These are phyloP conservation scores for Talaromyces thailandensis DNA, from an alignment of 495 filamentous ascomycete species.

Conservation along the genomic window DNA sequence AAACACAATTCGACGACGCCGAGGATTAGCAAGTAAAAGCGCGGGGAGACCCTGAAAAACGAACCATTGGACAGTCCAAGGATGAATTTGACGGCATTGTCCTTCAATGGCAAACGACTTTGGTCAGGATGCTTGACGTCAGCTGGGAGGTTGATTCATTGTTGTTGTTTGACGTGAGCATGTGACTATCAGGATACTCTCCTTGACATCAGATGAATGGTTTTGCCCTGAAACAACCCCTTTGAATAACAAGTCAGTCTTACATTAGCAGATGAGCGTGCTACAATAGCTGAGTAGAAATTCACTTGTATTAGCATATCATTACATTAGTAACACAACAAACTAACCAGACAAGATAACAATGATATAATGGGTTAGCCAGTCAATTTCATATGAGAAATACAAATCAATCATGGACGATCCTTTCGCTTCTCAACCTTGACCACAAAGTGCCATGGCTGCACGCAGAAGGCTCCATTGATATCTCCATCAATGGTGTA, in stretches of 20 bases:
- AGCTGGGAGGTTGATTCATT: neutral
- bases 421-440: constrained; percentile 3
- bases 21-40: neutral
- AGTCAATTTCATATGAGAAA: neutral
- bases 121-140: neutral
- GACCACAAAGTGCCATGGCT: constrained; percentile 5
- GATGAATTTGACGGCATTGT: neutral
- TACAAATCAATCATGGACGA: neutral
- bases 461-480: constrained; percentile 6
- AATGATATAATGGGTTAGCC: neutral
- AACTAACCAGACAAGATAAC: neutral
- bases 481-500: constrained; percentile 17
- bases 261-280: neutral
- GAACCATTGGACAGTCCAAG: neutral
- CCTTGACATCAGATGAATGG: neutral
- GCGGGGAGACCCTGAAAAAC: neutral
- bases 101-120: neutral
- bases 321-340: neutral
- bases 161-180: neutral
- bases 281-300: neutral
- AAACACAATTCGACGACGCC: neutral
- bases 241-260: neutral
- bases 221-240: neutral
- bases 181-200: neutral
- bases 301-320: neutral